A percentile compares a stretch with the other conserved stretches of the same genome.
phyloP scores from a whole-genome alignment of 306 rosid species.

The Crataegus laevigata region DNA sequence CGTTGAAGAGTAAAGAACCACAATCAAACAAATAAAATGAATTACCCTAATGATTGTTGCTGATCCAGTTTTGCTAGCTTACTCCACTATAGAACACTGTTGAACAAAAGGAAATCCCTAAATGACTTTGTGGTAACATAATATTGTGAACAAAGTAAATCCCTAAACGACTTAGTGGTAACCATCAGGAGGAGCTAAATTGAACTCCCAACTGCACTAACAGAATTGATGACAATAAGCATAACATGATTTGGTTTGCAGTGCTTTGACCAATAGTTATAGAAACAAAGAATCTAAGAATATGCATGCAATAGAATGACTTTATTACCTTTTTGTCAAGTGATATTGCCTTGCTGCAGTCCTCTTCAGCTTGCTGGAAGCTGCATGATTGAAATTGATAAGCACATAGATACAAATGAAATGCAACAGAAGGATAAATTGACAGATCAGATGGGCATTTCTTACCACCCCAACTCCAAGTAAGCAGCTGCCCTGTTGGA shows the following conservation, averaged over 20 bases:
- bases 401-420: conserved; percentile 2
- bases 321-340: conserved; percentile 72
- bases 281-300: neutral
- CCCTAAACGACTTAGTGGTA: neutral
- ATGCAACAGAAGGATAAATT: conserved; percentile 3
- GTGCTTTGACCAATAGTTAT: neutral
- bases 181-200: neutral
- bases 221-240: neutral
- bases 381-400: conserved; percentile 35
- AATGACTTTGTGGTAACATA: neutral
- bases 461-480: conserved; percentile 76
- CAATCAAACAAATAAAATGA: neutral
- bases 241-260: neutral
- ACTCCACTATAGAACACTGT: neutral
- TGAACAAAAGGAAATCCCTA: neutral
- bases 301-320: neutral
- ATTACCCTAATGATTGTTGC: neutral
- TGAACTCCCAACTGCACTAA: neutral
- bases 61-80: neutral
- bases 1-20: neutral
- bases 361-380: conserved; percentile 87
- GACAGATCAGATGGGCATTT: conserved; percentile 6
- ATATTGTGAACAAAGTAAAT: neutral
- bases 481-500: conserved; percentile 90
- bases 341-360: conserved; percentile 63